These are phyloP conservation scores for Calonectria pseudoreteaudii DNA, from an alignment of 2,329 filamentous ascomycete genomes.

Conservation along the genomic window DNA sequence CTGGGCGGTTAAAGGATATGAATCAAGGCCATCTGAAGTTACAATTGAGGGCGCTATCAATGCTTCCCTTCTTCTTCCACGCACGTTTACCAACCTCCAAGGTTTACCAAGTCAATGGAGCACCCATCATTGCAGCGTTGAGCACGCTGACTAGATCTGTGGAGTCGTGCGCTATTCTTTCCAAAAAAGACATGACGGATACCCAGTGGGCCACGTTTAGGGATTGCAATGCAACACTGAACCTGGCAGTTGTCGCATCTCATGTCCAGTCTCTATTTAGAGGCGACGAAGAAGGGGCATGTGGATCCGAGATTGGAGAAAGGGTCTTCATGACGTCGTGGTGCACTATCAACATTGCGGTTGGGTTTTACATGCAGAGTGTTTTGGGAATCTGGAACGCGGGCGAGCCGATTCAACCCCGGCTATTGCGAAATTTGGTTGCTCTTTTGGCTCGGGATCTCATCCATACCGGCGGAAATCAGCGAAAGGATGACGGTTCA, in stretches of 20 bases:
- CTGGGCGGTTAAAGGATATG: background rate
- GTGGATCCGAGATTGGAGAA: background rate
- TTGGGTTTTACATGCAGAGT: conserved; percentile 31
- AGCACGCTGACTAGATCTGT: background rate
- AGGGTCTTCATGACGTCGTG: background rate
- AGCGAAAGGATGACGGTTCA: background rate
- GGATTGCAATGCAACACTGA: background rate
- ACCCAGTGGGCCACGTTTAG: background rate
- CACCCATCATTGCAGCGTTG: background rate
- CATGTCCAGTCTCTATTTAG: background rate
- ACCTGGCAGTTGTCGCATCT: background rate
- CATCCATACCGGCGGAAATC: background rate
- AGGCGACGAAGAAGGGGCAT: background rate
- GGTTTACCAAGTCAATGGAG: background rate
- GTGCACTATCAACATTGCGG: conserved; percentile 25
- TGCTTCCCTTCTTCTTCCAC: background rate
- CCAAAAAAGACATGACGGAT: background rate
- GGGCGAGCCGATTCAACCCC: conserved; percentile 6
- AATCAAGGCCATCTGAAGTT: background rate
- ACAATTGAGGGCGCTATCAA: background rate
- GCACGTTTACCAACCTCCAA: background rate
- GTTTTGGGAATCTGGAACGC: conserved; percentile 31
- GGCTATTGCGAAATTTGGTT: conserved; percentile 19
- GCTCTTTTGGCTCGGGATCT: conserved; percentile 27
- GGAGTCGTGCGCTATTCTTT: background rate